These are phyloP conservation scores for Pisolithus thermaeus DNA, from an alignment of 1,284 basidiomycete species.

Conservation along the genomic window DNA sequence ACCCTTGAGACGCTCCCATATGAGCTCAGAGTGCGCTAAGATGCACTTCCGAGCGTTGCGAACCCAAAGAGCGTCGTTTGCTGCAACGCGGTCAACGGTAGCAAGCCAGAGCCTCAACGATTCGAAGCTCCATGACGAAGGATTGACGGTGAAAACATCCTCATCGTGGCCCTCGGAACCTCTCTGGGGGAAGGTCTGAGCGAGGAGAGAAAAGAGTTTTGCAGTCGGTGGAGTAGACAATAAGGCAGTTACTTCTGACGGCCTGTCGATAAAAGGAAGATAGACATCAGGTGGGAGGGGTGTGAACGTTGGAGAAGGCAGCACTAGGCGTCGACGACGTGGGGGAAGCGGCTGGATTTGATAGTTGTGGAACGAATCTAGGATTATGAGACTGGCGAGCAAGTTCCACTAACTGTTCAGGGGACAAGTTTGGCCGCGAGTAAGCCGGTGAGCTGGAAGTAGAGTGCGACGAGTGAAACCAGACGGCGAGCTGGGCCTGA, in stretches of 20 bases:
- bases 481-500: constrained; percentile 40
- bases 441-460: constrained; percentile 22
- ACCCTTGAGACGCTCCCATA: constrained; percentile 79
- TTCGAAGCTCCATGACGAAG: constrained; percentile 19
- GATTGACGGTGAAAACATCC: constrained; percentile 21
- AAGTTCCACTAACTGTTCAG: constrained; percentile 64
- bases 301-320: constrained; percentile 51
- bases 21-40: constrained; percentile 63
- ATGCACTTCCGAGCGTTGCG: constrained; percentile 60
- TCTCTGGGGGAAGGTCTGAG: constrained; percentile 53
- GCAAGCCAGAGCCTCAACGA: constrained; percentile 49
- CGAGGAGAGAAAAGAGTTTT: constrained; percentile 63
- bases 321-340: constrained; percentile 1
- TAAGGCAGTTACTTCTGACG: constrained; percentile 57
- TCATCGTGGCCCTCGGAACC: constrained; percentile 17
- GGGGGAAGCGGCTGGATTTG: constrained; percentile 11
- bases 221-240: constrained; percentile 56
- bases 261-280: constrained; percentile 72
- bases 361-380: constrained; percentile 24
- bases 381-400: constrained; percentile 56
- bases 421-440: constrained; percentile 44
- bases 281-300: constrained; percentile 63
- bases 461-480: constrained; percentile 29
- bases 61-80: constrained; percentile 60
- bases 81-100: constrained; percentile 49